These are phyloP conservation scores for Coemansia sp. DNA, from an alignment of 192 early-diverging fungal species.

Conservation along the genomic window DNA sequence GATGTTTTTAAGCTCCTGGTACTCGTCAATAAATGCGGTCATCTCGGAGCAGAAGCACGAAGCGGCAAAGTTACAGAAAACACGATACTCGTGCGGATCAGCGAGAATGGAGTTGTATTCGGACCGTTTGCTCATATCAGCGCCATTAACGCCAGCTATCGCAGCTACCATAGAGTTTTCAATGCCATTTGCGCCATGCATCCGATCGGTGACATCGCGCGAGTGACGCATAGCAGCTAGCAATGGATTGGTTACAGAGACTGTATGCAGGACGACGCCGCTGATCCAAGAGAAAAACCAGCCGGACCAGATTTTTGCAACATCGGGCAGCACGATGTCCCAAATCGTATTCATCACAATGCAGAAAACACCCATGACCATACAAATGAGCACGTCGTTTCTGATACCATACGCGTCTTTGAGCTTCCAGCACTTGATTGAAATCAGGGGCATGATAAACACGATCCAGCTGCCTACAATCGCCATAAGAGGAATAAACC, in stretches of 20 bases:
- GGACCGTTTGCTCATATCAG: conserved; percentile 23
- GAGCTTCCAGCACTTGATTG: conserved; percentile 40
- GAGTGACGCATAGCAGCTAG: conserved; percentile 39
- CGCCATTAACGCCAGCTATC: conserved; percentile 24
- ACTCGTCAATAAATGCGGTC: conserved; percentile 50
- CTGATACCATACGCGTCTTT: conserved; percentile 49
- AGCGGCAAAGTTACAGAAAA: conserved; percentile 50
- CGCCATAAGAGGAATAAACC: conserved; percentile 25
- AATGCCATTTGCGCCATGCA: conserved; percentile 26
- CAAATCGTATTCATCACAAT: conserved; percentile 27
- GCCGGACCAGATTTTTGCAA: conserved; percentile 37
- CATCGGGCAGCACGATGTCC: conserved; percentile 24
- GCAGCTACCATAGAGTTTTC: conserved; percentile 23
- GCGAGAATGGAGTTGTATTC: conserved; percentile 46
- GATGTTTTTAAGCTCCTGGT: conserved; percentile 40
- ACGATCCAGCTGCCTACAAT: conserved; percentile 17
- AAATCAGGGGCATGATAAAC: conserved; percentile 29
- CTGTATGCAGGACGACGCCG: conserved; percentile 26
- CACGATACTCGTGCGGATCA: conserved; percentile 46
- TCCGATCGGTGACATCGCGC: conserved; percentile 30
- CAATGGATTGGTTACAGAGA: conserved; percentile 33
- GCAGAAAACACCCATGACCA: conserved; percentile 20
- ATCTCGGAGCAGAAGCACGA: conserved; percentile 55
- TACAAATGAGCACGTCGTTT: conserved; percentile 39
- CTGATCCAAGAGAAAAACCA: conserved; percentile 45